Evolutionary conservation across 371 early-diverging fungal genomes (phyloP).

Genomic region (Apophysomyces trapeziformis): DNA sequence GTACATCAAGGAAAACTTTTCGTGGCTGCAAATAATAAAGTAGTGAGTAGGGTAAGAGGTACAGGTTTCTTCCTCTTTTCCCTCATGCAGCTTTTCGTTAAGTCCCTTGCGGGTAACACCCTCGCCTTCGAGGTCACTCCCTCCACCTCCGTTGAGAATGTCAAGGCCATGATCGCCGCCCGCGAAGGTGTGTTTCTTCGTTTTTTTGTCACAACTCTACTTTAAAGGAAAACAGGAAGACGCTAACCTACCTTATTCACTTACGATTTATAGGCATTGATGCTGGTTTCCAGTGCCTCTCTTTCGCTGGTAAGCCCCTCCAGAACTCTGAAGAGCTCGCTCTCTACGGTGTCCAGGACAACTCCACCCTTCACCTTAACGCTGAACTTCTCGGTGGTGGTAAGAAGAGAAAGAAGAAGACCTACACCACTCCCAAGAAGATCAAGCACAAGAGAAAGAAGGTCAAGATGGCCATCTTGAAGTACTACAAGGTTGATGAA

Average conservation of each 20-base stretch:
- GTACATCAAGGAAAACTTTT: background rate
- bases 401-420: slow-evolving; percentile 99
- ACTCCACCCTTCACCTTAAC: slow-evolving; percentile 89
- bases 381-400: slow-evolving; percentile 85
- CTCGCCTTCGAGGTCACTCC: slow-evolving; percentile 84
- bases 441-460: slow-evolving; percentile 98
- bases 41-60: background rate
- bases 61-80: slow-evolving; percentile 22
- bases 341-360: slow-evolving; percentile 87
- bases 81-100: slow-evolving; percentile 89
- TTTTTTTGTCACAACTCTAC: background rate
- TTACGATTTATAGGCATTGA: slow-evolving; percentile 69
- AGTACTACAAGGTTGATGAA: slow-evolving; percentile 98
- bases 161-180: slow-evolving; percentile 90
- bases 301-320: slow-evolving; percentile 94
- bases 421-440: slow-evolving; percentile 99
- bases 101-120: slow-evolving; percentile 88
- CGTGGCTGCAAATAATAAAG: slow-evolving; percentile 11
- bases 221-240: no score
- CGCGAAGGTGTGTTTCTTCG: slow-evolving; percentile 73
- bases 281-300: slow-evolving; percentile 91
- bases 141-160: slow-evolving; percentile 80
- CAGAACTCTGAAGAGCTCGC: slow-evolving; percentile 79
- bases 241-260: background rate
- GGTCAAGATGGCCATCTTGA: slow-evolving; percentile 96